A percentile compares a stretch with the other conserved stretches of the same genome.
Conservation (phyloP, 129 eudicot genomes). For the Arctium lappa region DNA sequence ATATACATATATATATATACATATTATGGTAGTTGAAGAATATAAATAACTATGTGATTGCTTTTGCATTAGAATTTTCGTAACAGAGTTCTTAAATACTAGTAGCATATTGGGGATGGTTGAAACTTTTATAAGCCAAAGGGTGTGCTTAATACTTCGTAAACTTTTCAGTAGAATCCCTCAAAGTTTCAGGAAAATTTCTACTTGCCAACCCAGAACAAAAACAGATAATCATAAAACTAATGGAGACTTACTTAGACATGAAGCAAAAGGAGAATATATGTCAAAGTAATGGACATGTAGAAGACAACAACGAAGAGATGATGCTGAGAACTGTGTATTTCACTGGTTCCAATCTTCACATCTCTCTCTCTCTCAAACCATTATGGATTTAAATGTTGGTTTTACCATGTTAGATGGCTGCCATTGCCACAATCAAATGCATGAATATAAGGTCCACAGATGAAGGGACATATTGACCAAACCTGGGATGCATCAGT, state of each 20-base stretch:
- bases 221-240: background rate
- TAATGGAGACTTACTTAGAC: background rate
- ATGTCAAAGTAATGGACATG: background rate
- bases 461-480: background rate
- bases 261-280: background rate
- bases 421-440: background rate
- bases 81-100: background rate
- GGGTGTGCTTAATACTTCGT: background rate
- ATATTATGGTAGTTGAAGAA: background rate
- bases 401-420: background rate
- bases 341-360: background rate
- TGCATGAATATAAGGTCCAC: background rate
- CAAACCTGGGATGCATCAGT: background rate
- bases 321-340: background rate
- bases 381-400: background rate
- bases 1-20: background rate
- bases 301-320: background rate
- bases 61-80: background rate
- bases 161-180: background rate
- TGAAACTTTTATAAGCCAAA: background rate
- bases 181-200: background rate
- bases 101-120: background rate
- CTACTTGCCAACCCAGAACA: background rate
- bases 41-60: background rate
- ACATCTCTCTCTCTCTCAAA: background rate